phyloP scores from a whole-genome alignment of 768 basidiomycete species.

The Steccherinum ochraceum region DNA sequence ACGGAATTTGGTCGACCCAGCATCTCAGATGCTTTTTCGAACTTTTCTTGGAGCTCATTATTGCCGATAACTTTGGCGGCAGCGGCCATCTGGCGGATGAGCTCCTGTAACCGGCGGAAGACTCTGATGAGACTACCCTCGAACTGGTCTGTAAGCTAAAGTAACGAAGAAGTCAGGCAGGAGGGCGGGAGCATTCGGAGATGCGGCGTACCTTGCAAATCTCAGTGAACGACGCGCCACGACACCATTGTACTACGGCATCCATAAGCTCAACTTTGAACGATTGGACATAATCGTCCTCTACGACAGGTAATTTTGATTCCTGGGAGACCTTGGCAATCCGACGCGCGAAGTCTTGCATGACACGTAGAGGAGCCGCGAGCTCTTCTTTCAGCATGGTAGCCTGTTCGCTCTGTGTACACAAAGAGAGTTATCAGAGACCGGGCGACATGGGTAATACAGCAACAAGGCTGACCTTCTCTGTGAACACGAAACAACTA shows the following conservation, averaged over 20 bases:
- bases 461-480: slow-evolving; percentile 59
- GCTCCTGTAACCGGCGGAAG: slow-evolving; percentile 89
- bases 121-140: slow-evolving; percentile 96
- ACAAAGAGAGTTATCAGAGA: not conserved
- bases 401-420: slow-evolving; percentile 71
- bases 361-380: slow-evolving; percentile 83
- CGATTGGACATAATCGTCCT: slow-evolving; percentile 91
- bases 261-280: slow-evolving; percentile 99
- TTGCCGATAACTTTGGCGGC: slow-evolving; percentile 98
- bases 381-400: slow-evolving; percentile 91
- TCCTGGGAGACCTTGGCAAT: slow-evolving; percentile 98
- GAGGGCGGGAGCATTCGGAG: slow-evolving; percentile 1
- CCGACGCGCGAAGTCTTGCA: slow-evolving; percentile 92
- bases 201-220: slow-evolving; percentile 81
- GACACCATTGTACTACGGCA: slow-evolving; percentile 94
- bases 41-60: slow-evolving; percentile 87
- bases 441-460: not conserved
- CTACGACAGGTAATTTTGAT: slow-evolving; percentile 80
- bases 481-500: slow-evolving; percentile 96
- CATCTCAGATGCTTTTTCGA: slow-evolving; percentile 87
- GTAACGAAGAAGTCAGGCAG: not conserved
- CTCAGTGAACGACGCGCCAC: slow-evolving; percentile 93
- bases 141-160: slow-evolving; percentile 91
- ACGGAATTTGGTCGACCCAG: slow-evolving; percentile 92
- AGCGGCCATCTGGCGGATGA: slow-evolving; percentile 92